These are phyloP conservation scores for Xerocomellus intermedius DNA, from an alignment of 768 basidiomycete genomes.

Conservation along the genomic window DNA sequence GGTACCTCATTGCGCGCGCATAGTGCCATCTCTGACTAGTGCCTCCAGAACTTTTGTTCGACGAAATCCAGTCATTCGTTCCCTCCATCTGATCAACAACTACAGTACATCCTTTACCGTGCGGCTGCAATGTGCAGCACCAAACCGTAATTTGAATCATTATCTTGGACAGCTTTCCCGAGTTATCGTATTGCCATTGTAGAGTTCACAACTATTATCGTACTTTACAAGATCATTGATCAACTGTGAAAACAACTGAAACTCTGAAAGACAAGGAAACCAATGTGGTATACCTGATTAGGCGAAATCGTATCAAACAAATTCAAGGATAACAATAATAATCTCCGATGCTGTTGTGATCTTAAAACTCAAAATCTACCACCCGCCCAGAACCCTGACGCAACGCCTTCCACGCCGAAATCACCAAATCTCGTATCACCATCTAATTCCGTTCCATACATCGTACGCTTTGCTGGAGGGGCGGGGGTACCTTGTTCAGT, in stretches of 20 bases:
- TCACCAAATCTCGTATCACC: constrained; percentile 81
- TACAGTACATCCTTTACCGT: background rate
- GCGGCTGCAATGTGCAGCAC: background rate
- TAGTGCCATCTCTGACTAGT: constrained; percentile 8
- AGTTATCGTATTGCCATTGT: constrained; percentile 1
- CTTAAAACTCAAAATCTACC: constrained; percentile 38
- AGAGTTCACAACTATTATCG: constrained; percentile 12
- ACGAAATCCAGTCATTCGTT: constrained; percentile 77
- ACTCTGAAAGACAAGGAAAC: background rate
- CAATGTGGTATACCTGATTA: constrained; percentile 8
- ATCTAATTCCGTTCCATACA: constrained; percentile 86
- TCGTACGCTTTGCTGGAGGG: constrained; percentile 59
- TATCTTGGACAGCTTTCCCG: background rate
- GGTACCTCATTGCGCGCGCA: constrained; percentile 3
- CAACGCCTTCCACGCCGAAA: constrained; percentile 77
- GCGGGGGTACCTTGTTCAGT: constrained; percentile 42
- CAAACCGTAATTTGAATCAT: background rate
- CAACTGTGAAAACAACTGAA: background rate
- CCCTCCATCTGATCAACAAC: constrained; percentile 50
- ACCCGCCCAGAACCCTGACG: constrained; percentile 66
- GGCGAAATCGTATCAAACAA: constrained; percentile 6
- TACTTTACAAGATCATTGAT: constrained; percentile 21
- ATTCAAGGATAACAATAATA: constrained; percentile 6
- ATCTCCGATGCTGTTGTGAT: background rate
- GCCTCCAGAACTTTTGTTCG: constrained; percentile 62